Conservation (phyloP, 192 early-diverging fungal species). For the Irineochytrium annulatum region DNA sequence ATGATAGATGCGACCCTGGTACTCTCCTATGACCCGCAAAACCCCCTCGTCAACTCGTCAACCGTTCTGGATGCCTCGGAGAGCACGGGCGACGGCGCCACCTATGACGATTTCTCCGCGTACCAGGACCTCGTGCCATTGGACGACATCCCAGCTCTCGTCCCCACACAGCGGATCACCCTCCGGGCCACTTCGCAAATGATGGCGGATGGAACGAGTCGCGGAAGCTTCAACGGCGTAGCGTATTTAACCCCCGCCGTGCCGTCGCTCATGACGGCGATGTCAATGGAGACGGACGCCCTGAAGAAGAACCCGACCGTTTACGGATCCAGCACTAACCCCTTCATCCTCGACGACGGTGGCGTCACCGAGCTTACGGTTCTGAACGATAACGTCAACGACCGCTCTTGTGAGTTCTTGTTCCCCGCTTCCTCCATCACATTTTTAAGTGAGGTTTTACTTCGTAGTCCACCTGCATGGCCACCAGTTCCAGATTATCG, state of each 20-base stretch:
- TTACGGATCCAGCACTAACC: conserved; percentile 63
- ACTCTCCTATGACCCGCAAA: no score
- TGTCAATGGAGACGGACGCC: conserved; percentile 47
- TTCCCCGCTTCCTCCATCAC: not conserved
- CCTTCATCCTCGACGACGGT: conserved; percentile 56
- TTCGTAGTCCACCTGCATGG: conserved; percentile 75
- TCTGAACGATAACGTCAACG: conserved; percentile 64
- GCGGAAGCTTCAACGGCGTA: conserved; percentile 72
- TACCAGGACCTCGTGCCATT: conserved; percentile 39
- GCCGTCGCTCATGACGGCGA: conserved; percentile 60
- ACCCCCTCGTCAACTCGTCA: no score
- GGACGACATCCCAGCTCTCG: conserved; percentile 27
- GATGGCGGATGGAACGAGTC: conserved; percentile 66
- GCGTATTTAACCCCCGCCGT: conserved; percentile 60
- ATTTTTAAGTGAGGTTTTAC: not conserved
- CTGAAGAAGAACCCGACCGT: conserved; percentile 33
- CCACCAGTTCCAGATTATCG: conserved; percentile 74
- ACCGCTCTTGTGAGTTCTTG: not conserved
- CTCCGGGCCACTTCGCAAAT: conserved; percentile 59
- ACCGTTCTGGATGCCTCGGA: no score
- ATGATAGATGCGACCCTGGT: not conserved
- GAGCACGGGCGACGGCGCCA: not conserved
- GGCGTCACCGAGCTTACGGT: conserved; percentile 60
- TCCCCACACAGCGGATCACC: conserved; percentile 6
- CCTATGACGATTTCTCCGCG: conserved; percentile 50